A percentile compares a stretch with the other conserved stretches of the same genome.
Evolutionary conservation across 2,329 filamentous ascomycete genomes (phyloP).

Genomic region (Colletotrichum cordylinicola): DNA sequence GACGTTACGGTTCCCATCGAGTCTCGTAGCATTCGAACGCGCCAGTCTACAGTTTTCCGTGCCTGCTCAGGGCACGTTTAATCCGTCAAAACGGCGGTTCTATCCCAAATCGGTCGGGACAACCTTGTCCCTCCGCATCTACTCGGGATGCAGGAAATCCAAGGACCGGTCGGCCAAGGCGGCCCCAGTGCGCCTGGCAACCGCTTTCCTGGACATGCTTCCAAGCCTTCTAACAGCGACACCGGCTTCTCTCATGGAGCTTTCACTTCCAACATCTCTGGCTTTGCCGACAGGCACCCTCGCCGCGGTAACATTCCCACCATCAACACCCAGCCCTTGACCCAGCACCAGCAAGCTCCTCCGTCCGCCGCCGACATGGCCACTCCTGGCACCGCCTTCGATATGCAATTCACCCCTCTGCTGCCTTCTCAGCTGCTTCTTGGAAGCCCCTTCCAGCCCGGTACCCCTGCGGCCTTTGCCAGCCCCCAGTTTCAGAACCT

Average conservation of each 20-base stretch:
- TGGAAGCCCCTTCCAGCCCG: slow-evolving; percentile 95
- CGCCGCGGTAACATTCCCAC: slow-evolving; percentile 86
- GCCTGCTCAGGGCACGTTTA: slow-evolving; percentile 61
- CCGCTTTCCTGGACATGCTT: slow-evolving; percentile 74
- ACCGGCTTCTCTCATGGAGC: slow-evolving; percentile 93
- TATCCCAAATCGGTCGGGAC: slow-evolving; percentile 82
- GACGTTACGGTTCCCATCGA: not conserved
- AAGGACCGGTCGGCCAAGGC: slow-evolving; percentile 65
- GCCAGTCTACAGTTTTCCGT: slow-evolving; percentile 39
- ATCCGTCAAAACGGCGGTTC: slow-evolving; percentile 80
- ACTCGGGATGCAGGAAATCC: slow-evolving; percentile 90
- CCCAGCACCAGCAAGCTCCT: slow-evolving; percentile 37
- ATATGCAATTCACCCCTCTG: slow-evolving; percentile 98
- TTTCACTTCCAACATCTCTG: slow-evolving; percentile 84
- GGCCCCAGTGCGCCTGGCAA: slow-evolving; percentile 60
- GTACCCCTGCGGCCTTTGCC: slow-evolving; percentile 86
- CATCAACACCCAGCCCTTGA: slow-evolving; percentile 74
- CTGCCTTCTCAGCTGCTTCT: slow-evolving; percentile 93
- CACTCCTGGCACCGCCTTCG: slow-evolving; percentile 86
- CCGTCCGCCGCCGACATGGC: slow-evolving; percentile 75
- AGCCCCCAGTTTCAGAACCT: slow-evolving; percentile 92
- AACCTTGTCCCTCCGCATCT: slow-evolving; percentile 85
- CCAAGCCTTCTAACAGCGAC: slow-evolving; percentile 82
- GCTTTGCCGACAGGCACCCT: slow-evolving; percentile 86
- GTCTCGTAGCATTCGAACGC: slow-evolving; percentile 23